Conservation (phyloP, 2,329 filamentous ascomycete genomes). For the Didymosphaeria variabile region DNA sequence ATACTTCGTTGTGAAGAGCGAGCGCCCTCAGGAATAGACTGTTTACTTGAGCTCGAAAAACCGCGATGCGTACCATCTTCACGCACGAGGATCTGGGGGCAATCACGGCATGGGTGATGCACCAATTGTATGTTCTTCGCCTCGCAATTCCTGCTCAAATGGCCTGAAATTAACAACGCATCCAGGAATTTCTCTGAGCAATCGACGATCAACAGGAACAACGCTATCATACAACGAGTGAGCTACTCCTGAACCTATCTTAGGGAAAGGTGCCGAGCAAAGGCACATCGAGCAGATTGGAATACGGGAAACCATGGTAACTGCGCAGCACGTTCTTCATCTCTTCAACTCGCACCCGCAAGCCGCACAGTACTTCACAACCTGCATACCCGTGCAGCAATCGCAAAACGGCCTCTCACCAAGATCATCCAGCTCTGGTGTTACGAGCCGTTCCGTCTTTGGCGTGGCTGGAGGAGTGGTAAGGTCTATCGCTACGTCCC, state of each 20-base stretch:
- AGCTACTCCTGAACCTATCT: not conserved
- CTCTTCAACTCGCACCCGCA: conserved; percentile 25
- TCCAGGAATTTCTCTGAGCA: not conserved
- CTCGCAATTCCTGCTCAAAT: not conserved
- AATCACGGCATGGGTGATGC: not conserved
- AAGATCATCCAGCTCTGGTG: conserved; percentile 44
- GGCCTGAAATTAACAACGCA: not conserved
- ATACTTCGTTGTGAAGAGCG: conserved; percentile 80
- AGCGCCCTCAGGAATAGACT: conserved; percentile 49
- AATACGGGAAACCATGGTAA: not conserved
- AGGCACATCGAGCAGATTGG: not conserved
- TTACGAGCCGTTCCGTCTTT: conserved; percentile 37
- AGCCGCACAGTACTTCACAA: conserved; percentile 29
- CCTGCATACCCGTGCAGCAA: conserved; percentile 32
- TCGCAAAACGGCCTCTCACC: conserved; percentile 43
- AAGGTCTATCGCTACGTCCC: not conserved
- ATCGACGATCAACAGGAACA: not conserved
- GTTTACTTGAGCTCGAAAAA: not conserved
- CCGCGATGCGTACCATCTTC: not conserved
- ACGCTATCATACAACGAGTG: not conserved
- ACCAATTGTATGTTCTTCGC: not conserved
- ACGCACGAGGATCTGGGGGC: not conserved
- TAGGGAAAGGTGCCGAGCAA: not conserved
- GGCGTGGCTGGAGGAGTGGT: conserved; percentile 44
- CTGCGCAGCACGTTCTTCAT: not conserved